Conservation (phyloP, 2,329 filamentous ascomycete genomes). For the Domatiomyces globalis region DNA sequence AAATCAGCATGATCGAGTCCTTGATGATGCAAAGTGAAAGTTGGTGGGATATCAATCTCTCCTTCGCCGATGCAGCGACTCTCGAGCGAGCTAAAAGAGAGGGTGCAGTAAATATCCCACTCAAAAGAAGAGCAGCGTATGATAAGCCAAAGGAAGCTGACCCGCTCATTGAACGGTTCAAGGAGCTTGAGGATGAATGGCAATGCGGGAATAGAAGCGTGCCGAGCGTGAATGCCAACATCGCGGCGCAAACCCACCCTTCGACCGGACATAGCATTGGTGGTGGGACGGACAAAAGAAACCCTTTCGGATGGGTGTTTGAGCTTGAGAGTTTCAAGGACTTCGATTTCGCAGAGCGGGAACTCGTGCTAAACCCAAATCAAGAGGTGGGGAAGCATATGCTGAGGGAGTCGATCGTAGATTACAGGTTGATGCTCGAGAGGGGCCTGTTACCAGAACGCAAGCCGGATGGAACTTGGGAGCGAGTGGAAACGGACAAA, state of each 20-base stretch:
- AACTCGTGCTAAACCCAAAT: slow-evolving; percentile 40
- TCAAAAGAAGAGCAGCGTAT: slow-evolving; percentile 55
- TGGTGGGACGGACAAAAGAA: slow-evolving; percentile 16
- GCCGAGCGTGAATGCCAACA: slow-evolving; percentile 19
- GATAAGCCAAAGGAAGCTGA: slow-evolving; percentile 42
- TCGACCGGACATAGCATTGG: slow-evolving; percentile 2
- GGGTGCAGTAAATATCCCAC: slow-evolving; percentile 51
- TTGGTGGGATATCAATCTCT: slow-evolving; percentile 71
- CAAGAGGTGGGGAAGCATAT: slow-evolving; percentile 35
- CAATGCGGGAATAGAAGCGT: slow-evolving; percentile 28
- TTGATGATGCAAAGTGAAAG: slow-evolving; percentile 35
- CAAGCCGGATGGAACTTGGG: slow-evolving; percentile 20
- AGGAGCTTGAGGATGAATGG: slow-evolving; percentile 49
- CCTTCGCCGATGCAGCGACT: slow-evolving; percentile 50
- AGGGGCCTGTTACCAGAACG: slow-evolving; percentile 22
- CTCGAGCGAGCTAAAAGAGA: slow-evolving; percentile 44
- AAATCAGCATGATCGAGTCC: slow-evolving; percentile 26
- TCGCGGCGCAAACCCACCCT: slow-evolving; percentile 15
- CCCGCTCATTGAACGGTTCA: slow-evolving; percentile 56
- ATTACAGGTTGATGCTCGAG: slow-evolving; percentile 56
- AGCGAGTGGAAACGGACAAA: slow-evolving; percentile 39
- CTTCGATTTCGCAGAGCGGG: slow-evolving; percentile 52
- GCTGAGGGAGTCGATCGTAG: slow-evolving; percentile 50
- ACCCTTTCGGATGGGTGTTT: slow-evolving; percentile 63
- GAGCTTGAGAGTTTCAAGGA: slow-evolving; percentile 40